Base-by-base conservation (phyloP, 2,329 filamentous ascomycete genomes). In the Metarhizium humberi region DNA sequence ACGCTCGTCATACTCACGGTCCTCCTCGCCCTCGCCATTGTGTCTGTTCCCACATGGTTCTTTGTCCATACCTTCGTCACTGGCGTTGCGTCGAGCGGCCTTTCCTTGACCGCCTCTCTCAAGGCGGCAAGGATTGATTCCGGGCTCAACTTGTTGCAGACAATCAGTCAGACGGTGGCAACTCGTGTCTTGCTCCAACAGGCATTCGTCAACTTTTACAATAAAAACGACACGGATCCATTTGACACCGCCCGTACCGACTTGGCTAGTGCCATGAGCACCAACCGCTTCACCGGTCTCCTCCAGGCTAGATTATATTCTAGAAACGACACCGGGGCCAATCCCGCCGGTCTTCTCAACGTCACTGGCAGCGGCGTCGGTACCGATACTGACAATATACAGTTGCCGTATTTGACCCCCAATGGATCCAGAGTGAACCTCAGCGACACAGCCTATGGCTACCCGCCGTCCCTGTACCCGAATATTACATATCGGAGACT, bases 101-200 rank as follows among this genome's bases (percentile, higher is more conserved):
- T 96, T 50, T 75, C 84, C 30, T 77, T 96, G 58, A 90, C 90
- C 1, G 92, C 92, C 6, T 91, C 88, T 3, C 83, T 96, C 66
- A 96, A 96, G 70, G 87, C 91, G 20, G 85, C 88, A 34, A 87
- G 92, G 66, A 79, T 96, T 59, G 78, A 87, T 6, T 86, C 89
- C 53, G 88, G 90, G 66, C 80, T 96, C 55, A 78, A 89, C 52
- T 79, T 96, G 52, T 82, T 95, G 61, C 82, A 91, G 71, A 87
- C 87, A 36, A 86, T 84, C 57, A 87, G 85, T 65, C 77, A 79
- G 55, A 86, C 87, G 54, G 86, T 94, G 48, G 77, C 86, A 6
- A 91, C 88, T 0, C 76, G 84, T 57, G 68, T 86, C 20, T 66
- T 86, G 25, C 70, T 87, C 18, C 84, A 87, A 62, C 56, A 72